phyloP scores from a whole-genome alignment of 2,329 filamentous ascomycete genomes.

The Talaromyces sp. region DNA sequence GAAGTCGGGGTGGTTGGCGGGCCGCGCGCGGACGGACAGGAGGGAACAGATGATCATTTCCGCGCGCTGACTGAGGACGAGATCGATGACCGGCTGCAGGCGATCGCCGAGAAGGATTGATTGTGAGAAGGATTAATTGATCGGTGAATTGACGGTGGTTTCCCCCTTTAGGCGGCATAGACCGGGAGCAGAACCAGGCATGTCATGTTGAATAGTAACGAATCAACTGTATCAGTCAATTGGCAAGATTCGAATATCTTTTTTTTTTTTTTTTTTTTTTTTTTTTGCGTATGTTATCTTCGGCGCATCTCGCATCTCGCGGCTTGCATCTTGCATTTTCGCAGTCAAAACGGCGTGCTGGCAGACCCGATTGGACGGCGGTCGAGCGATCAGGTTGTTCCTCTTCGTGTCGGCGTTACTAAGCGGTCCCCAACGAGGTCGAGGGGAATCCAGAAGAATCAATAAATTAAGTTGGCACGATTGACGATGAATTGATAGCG shows the following conservation, averaged over 20 bases:
- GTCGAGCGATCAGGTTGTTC: neutral
- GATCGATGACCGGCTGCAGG: slow-evolving; percentile 96
- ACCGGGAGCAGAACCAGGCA: neutral
- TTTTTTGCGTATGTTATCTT: too few species aligned
- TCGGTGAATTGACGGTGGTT: neutral
- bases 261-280: neutral
- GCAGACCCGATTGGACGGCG: neutral
- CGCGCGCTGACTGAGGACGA: slow-evolving; percentile 90
- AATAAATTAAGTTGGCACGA: neutral
- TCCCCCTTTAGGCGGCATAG: neutral
- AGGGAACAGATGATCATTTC: slow-evolving; percentile 75
- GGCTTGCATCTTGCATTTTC: neutral
- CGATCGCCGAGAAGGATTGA: slow-evolving; percentile 98
- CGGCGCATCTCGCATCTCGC: neutral
- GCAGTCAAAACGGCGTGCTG: neutral
- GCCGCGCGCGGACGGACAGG: slow-evolving; percentile 72
- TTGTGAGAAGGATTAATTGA: too few species aligned
- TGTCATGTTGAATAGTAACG: neutral
- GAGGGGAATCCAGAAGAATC: too few species aligned
- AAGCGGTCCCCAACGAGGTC: neutral
- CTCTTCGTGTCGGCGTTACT: neutral
- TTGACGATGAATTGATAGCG: neutral
- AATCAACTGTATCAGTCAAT: neutral
- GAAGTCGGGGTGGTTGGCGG: slow-evolving; percentile 97
- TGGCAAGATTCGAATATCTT: neutral